Evolutionary conservation across 192 early-diverging fungal species (phyloP), one percentile per base, ranked within the genome.

Genomic region (Coemansia sp.): DNA sequence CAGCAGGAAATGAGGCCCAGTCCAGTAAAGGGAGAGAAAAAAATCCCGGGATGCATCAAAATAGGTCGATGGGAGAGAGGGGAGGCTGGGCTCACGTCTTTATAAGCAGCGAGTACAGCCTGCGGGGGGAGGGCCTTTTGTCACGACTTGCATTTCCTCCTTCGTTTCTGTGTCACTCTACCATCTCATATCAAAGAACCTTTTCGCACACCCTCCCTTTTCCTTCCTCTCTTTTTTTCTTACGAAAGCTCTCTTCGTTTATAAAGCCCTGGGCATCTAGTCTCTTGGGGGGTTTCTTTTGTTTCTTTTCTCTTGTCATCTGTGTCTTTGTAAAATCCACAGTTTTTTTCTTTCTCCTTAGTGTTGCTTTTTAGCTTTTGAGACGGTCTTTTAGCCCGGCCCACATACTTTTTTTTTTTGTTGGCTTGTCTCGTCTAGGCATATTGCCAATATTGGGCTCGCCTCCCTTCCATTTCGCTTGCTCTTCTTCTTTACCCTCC

Each of bases 121-220:
- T 32, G 32, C 33, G 17, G 17, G 57, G 57, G 30, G 30, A 17
- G 30, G 57, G 57, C 49, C 21, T 23, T 19, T 50, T 21, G 49
- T 55, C 52, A 55, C 8, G 33, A 35, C 57, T 59, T 59, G 57
- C 57, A 35, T 59, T 52, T 66, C 19, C 64, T 66, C 46, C 19
- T 32, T 66, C 64, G 13, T 32, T 9, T 59, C 47, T 28, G 62
- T 44, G 21, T 57, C 23, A 37, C 17, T n/a, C 38, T 32, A 52
- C 37, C 23, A 11, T 67, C 47, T 52, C 33, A 16, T 64, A 33
- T 64, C 33, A 26, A 26, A 47, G 19, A 53, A 39, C 32, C 38
- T 66, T 53, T 37, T 26, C 26, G 26, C 26, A 26, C 28, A 13
- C 32, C 19, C 7, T 21, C 26, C 19, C 47, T 11, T 52, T 26